Base-by-base conservation (phyloP, 768 basidiomycete species). In the Pleurotus tuber-regium region DNA sequence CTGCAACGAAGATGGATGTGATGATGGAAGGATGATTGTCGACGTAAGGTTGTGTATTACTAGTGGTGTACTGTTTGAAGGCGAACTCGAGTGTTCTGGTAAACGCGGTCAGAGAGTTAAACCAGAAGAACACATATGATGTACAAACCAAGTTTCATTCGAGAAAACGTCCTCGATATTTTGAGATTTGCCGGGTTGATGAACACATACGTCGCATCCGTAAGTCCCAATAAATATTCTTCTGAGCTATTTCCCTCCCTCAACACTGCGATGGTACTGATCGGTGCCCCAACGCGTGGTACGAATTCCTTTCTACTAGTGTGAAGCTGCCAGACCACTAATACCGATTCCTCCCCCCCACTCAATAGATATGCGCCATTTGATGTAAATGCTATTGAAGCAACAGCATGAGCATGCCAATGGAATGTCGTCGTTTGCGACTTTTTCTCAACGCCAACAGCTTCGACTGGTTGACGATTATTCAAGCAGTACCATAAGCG, bases 251-350 rank as follows among this genome's bases (percentile, higher is more conserved):
- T 74, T 1, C 59, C 63, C n/a, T 67, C 63, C 47, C 73, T 79
- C 5, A 76, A 77, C 36, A 89, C 70, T 3, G 83, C 76, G 28
- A 95, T 74, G 29, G 81, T 83, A 59, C 76, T 78, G 49, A 98
- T 89, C 4, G 93, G 85, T 2, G 92, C 86, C 14, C 96, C 95
- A 9, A 98, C 76, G 44, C 97, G 83, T 26, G 97, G 94, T 1
- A 98, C 81, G 63, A 92, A 98, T 65, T 97, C 94, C 63, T 85
- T 87, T 66, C 84, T 89, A 4, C 90, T 89, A 0, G 87, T 83
- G 56, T 92, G 86, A 35, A 99, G 66, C 63, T 97, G 92, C 97
- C 97, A 99, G 53, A 96, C 87, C 31, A 98, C 95, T n/a, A 99
- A 69, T 8, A 98, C 96, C 26, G 89, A 81, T 66, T 98, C 97